Evolutionary conservation across 192 early-diverging fungal species (phyloP), one percentile per base, ranked within the genome.

Genomic region (Gaertneriomyces sp.): DNA sequence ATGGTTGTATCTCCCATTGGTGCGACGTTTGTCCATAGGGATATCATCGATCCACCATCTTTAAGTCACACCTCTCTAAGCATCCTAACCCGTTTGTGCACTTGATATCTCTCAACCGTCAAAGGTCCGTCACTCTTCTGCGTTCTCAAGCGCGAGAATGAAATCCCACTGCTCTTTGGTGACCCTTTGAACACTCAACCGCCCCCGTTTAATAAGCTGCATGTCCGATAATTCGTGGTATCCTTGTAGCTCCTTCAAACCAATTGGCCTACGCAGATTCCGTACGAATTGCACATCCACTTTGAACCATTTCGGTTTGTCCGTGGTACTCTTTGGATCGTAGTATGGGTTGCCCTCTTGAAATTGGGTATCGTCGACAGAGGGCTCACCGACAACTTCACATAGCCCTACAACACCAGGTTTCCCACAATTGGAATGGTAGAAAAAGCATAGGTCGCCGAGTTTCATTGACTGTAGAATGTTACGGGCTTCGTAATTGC

Each of bases 341-440:
- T 79, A 93, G 71, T 94, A 94, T 1, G 87, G 87, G 63, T 90
- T 87, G 7, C 71, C 68, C 20, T 75, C 33, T 53, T 94, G 90
- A 59, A 85, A 90, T 0, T 91, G 91, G 5, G 89, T 90, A 20
- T 53, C 50, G 63, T 95, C 93, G 0, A 88, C 87, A 68, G 88
- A 91, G 0, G 80, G 86, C 51, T 88, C 85, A 55, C 79, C 73
- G 11, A 74, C 78, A 61, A 95, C 71, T 52, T 73, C 60, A 4
- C 73, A 80, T 12, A 87, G 69, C 38, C 93, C 93, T 9, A 89
- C 90, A n/a, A 95, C 79, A 2, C 93, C 93, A 5, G 93, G 91
- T 1, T 55, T 53, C 50, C 90, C 90, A 75, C 90, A 91, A 66
- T 92, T 95, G 8, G 90, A 91, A 61, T 93, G 91, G 74, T 95